Percentiles rank a stretch among this genome's conserved stretches.
phyloP scores from a whole-genome alignment of 2,329 filamentous ascomycete genomes.

The Fusarium drepaniforme region DNA sequence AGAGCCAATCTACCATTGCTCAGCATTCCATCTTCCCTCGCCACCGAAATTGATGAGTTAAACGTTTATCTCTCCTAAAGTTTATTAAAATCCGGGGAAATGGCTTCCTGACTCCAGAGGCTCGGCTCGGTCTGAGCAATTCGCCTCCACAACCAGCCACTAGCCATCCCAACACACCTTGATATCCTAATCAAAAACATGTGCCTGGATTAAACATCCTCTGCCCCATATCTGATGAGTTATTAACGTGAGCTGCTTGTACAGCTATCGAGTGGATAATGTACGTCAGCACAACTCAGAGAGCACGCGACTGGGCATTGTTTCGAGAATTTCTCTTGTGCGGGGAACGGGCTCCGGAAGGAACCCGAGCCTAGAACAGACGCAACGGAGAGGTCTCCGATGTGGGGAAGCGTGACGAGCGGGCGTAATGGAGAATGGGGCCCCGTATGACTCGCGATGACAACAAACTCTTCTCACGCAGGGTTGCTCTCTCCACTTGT shows the following conservation, averaged over 20 bases:
- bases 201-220: neutral
- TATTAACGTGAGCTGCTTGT: neutral
- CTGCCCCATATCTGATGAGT: neutral
- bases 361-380: neutral
- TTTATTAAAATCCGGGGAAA: too few relatives aligned
- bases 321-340: neutral
- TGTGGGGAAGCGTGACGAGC: neutral
- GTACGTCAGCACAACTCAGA: neutral
- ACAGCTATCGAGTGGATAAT: neutral
- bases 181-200: neutral
- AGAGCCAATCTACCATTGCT: neutral
- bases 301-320: neutral
- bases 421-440: neutral
- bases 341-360: neutral
- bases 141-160: too few relatives aligned
- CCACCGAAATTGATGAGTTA: neutral
- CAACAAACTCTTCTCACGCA: neutral
- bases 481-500: neutral
- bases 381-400: neutral
- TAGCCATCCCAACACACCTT: neutral
- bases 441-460: neutral
- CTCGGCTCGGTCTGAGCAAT: too few relatives aligned
- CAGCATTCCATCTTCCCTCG: neutral
- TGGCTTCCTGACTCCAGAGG: too few relatives aligned
- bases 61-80: neutral